Base-by-base conservation (phyloP, 1,284 basidiomycete species). In the Ustilago lituana region DNA sequence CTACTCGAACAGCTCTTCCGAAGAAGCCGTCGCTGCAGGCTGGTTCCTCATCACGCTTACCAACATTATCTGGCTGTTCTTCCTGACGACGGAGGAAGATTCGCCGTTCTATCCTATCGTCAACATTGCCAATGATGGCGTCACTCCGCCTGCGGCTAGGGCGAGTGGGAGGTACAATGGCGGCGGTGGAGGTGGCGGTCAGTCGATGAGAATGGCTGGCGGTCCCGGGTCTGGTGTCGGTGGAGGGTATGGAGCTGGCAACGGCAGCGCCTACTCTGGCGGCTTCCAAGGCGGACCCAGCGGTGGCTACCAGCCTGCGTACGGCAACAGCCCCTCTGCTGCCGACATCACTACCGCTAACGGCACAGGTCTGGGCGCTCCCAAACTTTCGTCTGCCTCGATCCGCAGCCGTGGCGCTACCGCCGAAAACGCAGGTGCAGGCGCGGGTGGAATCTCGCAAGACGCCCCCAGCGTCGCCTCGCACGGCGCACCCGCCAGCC, bases 61-160 rank as follows among this genome's bases (percentile, higher is more conserved):
- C 48, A 84, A 87, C 76, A 84, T 98, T 80, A 83, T 98, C 64
- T 98, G 94, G 94, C 87, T 96, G 19, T 87, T 98, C 65, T 97
- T 92, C 86, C 93, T 98, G 82, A 95, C 94, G 5, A 91, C 93
- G 1, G 94, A 97, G 80, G 94, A 97, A 76, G 93, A 94, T 80
- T 91, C 93, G 1, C 88, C 92, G 70, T 83, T 88, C 45, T 87
- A 92, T 53, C 86, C 92, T 82, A 76, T 95, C 60, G 91, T 97
- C 87, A 93, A 93, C 83, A 87, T 88, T 72, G 92, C 93, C 53
- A 92, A 91, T 22, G 92, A 91, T 48, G 92, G 92, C 31, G 88
- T 93, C 46, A 90, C 91, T 2, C 88, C 90, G 29, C 91, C 91
- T 45, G 89, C 88, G 8, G 87, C 89, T 56, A 87, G 89, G 62